Conservation (phyloP, 768 basidiomycete genomes). For the Boletus sp. region DNA sequence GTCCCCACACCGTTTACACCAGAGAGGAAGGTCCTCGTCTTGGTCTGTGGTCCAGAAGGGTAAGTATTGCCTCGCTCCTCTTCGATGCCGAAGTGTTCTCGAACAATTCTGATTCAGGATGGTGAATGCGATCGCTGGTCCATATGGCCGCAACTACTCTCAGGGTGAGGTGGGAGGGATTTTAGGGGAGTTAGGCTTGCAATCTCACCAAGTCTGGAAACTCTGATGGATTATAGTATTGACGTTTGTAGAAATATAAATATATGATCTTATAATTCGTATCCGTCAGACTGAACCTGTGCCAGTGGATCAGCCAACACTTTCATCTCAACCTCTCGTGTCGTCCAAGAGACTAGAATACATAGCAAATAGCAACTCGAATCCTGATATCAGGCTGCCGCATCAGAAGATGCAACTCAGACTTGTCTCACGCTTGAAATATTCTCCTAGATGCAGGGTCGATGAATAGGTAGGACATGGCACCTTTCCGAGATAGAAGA, state of each 20-base stretch:
- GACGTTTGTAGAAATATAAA: not conserved
- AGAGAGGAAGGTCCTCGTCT: constrained; percentile 52
- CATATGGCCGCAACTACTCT: constrained; percentile 70
- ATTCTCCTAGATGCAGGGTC: not conserved
- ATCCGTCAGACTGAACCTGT: not conserved
- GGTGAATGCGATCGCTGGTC: constrained; percentile 71
- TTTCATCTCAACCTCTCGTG: too few relatives aligned
- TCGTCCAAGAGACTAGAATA: too few relatives aligned
- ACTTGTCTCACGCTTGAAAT: not conserved
- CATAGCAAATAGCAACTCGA: too few relatives aligned
- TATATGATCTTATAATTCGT: not conserved
- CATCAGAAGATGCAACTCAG: not conserved
- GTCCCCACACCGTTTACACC: constrained; percentile 1
- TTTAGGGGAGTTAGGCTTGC: constrained; percentile 60
- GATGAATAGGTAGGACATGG: not conserved
- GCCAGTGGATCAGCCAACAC: not conserved
- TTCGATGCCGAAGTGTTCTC: not conserved
- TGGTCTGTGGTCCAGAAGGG: constrained; percentile 86
- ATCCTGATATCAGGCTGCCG: too few relatives aligned
- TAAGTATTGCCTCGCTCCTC: constrained; percentile 34
- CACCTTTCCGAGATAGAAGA: not conserved
- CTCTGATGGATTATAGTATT: constrained; percentile 34
- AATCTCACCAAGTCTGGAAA: constrained; percentile 66
- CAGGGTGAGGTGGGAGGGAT: constrained; percentile 71
- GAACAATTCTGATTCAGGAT: constrained; percentile 45